These are phyloP conservation scores for Gymnopilus dilepis DNA, from an alignment of 768 basidiomycete genomes.

Conservation along the genomic window DNA sequence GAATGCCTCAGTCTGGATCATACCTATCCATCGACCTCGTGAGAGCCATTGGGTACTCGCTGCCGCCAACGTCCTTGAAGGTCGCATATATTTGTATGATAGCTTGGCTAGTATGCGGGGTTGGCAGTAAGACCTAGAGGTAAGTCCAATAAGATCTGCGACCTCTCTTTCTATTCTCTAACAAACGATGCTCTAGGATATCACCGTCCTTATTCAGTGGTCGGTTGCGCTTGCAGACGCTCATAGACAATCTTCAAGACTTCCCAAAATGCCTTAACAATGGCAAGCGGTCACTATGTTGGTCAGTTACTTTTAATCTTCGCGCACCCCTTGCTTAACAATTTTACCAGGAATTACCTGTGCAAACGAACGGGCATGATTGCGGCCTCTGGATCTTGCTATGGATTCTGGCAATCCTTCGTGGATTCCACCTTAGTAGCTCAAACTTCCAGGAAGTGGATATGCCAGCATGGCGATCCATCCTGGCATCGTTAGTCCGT, in stretches of 20 bases:
- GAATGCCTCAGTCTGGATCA: conserved; percentile 37
- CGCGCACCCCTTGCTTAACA: too few species aligned
- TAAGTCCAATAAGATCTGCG: not conserved
- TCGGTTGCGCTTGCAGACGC: not conserved
- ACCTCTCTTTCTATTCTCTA: not conserved
- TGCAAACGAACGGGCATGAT: not conserved
- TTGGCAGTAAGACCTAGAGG: conserved; percentile 13
- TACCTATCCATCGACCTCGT: conserved; percentile 38
- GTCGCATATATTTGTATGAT: conserved; percentile 34
- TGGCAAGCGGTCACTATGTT: too few species aligned
- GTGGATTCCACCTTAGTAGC: not conserved
- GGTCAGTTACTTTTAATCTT: too few species aligned
- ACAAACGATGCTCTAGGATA: not conserved
- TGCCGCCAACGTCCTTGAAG: conserved; percentile 13
- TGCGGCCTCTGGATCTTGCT: not conserved
- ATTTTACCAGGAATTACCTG: not conserved
- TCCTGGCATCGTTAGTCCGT: not conserved
- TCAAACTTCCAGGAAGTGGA: not conserved
- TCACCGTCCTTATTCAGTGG: not conserved
- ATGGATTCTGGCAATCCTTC: not conserved
- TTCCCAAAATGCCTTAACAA: too few species aligned
- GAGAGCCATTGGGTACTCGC: conserved; percentile 38
- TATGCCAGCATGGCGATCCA: not conserved
- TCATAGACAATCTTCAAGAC: not conserved
- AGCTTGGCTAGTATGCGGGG: conserved; percentile 27